phyloP scores from a whole-genome alignment of 2,329 filamentous ascomycete species.

The Fonsecaea monophora region DNA sequence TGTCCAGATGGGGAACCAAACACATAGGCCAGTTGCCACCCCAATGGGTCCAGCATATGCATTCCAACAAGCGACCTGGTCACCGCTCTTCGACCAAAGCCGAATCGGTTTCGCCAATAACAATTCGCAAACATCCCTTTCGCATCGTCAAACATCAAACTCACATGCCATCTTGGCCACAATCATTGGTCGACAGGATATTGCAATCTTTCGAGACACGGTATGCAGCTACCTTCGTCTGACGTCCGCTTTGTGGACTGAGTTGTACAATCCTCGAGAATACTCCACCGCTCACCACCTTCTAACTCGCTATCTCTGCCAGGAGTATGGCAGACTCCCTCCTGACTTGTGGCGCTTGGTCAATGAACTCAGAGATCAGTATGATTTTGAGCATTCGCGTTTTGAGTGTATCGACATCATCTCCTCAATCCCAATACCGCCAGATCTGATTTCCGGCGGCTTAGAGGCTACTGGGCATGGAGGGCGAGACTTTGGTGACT shows the following conservation, averaged over 20 bases:
- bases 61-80: not conserved
- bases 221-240: conserved; percentile 26
- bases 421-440: conserved; percentile 1
- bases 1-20: not conserved
- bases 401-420: conserved; percentile 14
- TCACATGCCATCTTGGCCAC: not conserved
- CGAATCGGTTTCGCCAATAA: not conserved
- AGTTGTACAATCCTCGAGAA: conserved; percentile 19
- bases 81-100: not conserved
- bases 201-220: conserved; percentile 6
- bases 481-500: not conserved
- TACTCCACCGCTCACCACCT: conserved; percentile 14
- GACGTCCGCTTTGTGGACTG: conserved; percentile 13
- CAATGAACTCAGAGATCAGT: conserved; percentile 13
- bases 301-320: conserved; percentile 18
- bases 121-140: conserved; percentile 1
- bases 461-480: not conserved
- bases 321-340: conserved; percentile 21
- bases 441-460: not conserved
- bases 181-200: conserved; percentile 17
- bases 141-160: conserved; percentile 1
- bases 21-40: not conserved
- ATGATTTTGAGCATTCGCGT: conserved; percentile 18
- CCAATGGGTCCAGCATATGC: not conserved
- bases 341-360: conserved; percentile 22